Evolutionary conservation across 129 eudicot genomes (phyloP).

Genomic region (Helianthus tuberosus): DNA sequence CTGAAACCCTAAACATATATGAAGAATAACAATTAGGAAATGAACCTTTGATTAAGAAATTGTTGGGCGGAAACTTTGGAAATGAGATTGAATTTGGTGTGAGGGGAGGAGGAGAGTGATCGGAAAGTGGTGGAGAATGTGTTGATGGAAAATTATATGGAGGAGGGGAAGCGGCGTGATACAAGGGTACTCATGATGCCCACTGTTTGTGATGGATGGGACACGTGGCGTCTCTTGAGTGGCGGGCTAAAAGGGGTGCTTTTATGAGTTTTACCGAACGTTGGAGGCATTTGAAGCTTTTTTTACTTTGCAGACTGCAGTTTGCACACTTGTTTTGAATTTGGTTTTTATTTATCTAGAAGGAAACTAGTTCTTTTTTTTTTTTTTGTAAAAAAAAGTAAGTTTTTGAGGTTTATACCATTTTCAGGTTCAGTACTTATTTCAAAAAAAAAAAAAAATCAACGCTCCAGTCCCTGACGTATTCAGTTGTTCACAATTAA

Average conservation of each 20-base stretch:
- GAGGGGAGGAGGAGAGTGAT: neutral
- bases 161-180: conserved; percentile 14
- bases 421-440: no score
- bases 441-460: no score
- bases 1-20: conserved; percentile 6
- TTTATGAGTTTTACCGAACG: conserved; percentile 27
- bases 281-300: neutral
- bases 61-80: neutral
- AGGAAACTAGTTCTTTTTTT: no score
- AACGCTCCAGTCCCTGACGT: no score
- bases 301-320: neutral
- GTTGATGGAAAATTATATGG: conserved; percentile 6
- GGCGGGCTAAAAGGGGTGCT: conserved; percentile 15
- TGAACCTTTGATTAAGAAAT: conserved; percentile 13
- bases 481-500: no score
- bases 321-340: neutral
- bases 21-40: neutral
- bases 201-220: neutral
- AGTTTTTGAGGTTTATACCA: no score
- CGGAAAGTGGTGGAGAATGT: neutral
- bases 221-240: conserved; percentile 17
- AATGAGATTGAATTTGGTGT: neutral
- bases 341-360: no score
- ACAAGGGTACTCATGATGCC: conserved; percentile 7
- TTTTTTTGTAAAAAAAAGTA: no score